Percentiles rank a stretch among this genome's conserved stretches.
Conservation (phyloP, 495 filamentous ascomycete genomes). For the Podospora tetraspora region DNA sequence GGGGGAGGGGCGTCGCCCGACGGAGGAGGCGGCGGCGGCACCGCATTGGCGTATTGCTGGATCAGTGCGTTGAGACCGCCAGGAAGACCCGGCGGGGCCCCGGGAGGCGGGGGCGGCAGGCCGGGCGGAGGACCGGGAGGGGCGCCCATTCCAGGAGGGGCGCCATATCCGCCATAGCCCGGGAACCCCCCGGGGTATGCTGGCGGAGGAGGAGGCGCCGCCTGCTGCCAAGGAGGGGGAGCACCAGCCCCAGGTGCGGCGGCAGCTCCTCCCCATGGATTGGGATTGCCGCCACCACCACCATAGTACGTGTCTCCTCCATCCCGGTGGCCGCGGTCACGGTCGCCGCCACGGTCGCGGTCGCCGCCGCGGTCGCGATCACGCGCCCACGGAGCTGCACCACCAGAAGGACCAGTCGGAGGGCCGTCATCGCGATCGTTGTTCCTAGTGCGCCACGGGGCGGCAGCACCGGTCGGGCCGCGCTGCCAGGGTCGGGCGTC, state of each 20-base stretch:
- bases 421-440: constrained; percentile 38
- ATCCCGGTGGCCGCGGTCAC: constrained; percentile 23
- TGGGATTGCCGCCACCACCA: constrained; percentile 36
- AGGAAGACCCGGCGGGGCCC: constrained; percentile 59
- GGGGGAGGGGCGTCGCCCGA: constrained; percentile 64
- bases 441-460: constrained; percentile 61
- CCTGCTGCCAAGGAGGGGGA: constrained; percentile 63
- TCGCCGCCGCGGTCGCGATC: constrained; percentile 44
- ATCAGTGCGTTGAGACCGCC: constrained; percentile 58
- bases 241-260: constrained; percentile 45
- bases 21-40: constrained; percentile 50
- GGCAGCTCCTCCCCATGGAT: constrained; percentile 30
- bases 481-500: constrained; percentile 85
- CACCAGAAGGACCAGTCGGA: constrained; percentile 32
- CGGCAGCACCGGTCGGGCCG: constrained; percentile 79
- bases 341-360: constrained; percentile 16
- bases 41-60: constrained; percentile 57
- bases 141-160: constrained; percentile 52
- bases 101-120: constrained; percentile 58
- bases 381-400: constrained; percentile 51
- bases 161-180: constrained; percentile 54
- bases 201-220: constrained; percentile 45
- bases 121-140: constrained; percentile 44
- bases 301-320: constrained; percentile 47
- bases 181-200: constrained; percentile 53